Evolutionary conservation across 1,284 basidiomycete genomes (phyloP), one percentile per base, ranked within the genome.

Genomic region (Phellinidium pouzarii): DNA sequence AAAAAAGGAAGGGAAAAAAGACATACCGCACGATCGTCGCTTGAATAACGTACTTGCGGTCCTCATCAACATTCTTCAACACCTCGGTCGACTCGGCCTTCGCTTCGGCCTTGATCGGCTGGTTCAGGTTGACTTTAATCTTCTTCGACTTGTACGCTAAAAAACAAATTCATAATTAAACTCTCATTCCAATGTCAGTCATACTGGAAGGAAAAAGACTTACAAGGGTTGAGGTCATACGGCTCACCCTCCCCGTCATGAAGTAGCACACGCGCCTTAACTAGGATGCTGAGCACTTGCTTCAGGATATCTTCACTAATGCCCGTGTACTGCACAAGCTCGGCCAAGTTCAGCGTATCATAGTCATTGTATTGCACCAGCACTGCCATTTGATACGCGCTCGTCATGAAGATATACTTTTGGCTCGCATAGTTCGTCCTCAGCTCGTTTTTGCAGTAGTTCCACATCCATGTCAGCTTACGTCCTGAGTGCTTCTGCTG

Each of bases 401-500:
- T 93, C 54, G 91, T 93, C 83, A 94, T 92, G 64, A 99, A 76
- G 59, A 95, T 94, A 73, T 95, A 95, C 73, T 96, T 97, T 68
- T 94, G 92, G 62, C 84, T 84, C 48, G 93, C 76, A 69, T 96
- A 94, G 64, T 89, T 94, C 54, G 94, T 94, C 55, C 90, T 83
- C 46, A 99, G 76, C 67, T 99, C 96, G 72, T 93, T 95, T 76
- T 95, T 94, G 31, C 87, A 93, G 66, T 95, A 88, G 66, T 97
- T 95, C 95, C 95, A 98, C 17, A 98, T 71, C 95, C 95, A 99
- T 0, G 91, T 94, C 23, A 99, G 77, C 64, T 96, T 96, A 57
- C 96, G 88, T 20, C 95, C 95, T 3, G 87, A 89, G 70, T 95
- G 92, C 71, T 95, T 94, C 62, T 85, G 87, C 63, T 91, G 86